Evolutionary conservation across 1,284 basidiomycete species (phyloP).

Genomic region (Porphyrellus sp.): DNA sequence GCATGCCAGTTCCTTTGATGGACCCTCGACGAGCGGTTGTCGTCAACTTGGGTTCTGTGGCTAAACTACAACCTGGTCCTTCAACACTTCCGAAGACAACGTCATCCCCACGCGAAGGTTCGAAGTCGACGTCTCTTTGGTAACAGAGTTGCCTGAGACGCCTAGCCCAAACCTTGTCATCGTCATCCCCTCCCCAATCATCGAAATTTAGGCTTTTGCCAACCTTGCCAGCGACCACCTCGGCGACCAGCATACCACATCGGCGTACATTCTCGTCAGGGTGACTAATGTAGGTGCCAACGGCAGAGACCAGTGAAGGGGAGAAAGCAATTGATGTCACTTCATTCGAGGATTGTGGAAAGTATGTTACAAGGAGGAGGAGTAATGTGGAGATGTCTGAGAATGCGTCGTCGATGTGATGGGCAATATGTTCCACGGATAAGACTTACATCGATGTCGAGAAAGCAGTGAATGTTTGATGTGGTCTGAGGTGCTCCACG

Average conservation of each 20-base stretch:
- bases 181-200: constrained; percentile 78
- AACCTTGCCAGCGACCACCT: constrained; percentile 62
- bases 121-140: constrained; percentile 50
- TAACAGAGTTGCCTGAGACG: constrained; percentile 52
- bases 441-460: constrained; percentile 59
- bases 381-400: constrained; percentile 71
- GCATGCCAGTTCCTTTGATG: neutral
- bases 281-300: constrained; percentile 78
- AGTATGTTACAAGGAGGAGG: constrained; percentile 58
- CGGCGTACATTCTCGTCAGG: constrained; percentile 73
- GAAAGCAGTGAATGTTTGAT: constrained; percentile 71
- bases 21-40: constrained; percentile 2
- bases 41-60: neutral
- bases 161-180: constrained; percentile 67
- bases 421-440: neutral
- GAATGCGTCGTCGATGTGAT: constrained; percentile 1
- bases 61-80: neutral
- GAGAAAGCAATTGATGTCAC: constrained; percentile 49
- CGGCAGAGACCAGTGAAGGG: constrained; percentile 65
- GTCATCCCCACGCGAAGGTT: constrained; percentile 20
- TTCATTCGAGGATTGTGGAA: constrained; percentile 47
- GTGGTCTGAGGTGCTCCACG: constrained; percentile 66
- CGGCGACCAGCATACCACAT: constrained; percentile 93
- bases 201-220: constrained; percentile 75
- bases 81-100: neutral